Percentiles rank a stretch among this genome's conserved stretches.
These are phyloP conservation scores for Amorphotheca resinae DNA, from an alignment of 495 filamentous ascomycete species.

Conservation along the genomic window DNA sequence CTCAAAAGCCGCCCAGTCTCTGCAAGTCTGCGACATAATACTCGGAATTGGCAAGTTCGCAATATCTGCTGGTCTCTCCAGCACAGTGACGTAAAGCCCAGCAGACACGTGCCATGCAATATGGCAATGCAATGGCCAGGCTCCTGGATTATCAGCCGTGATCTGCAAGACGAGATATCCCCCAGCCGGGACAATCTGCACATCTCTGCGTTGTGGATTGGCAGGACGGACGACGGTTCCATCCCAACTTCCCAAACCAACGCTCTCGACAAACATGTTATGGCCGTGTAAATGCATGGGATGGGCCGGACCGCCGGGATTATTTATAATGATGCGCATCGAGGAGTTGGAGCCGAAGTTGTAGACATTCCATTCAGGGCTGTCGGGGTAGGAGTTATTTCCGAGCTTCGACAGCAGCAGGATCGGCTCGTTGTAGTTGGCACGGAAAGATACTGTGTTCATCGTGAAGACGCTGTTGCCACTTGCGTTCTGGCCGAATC, in stretches of 20 bases:
- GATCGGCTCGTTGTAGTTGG: constrained; percentile 47
- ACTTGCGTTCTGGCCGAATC: constrained; percentile 31
- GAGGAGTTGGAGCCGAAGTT: constrained; percentile 37
- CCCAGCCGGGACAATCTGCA: constrained; percentile 31
- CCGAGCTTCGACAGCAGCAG: constrained; percentile 37
- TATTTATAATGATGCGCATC: constrained; percentile 43
- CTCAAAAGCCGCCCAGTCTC: constrained; percentile 33
- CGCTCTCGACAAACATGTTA: constrained; percentile 40
- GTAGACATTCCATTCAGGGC: constrained; percentile 37
- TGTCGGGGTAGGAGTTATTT: constrained; percentile 31
- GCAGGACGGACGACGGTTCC: constrained; percentile 22
- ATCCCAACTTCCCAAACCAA: constrained; percentile 24
- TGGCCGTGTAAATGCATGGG: constrained; percentile 47
- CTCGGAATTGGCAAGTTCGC: constrained; percentile 25
- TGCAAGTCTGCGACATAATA: constrained; percentile 30
- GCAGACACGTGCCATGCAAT: constrained; percentile 44
- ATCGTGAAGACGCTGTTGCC: constrained; percentile 40
- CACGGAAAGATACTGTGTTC: constrained; percentile 41
- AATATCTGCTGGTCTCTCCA: constrained; percentile 34
- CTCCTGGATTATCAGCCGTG: constrained; percentile 41
- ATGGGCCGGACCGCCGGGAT: constrained; percentile 24
- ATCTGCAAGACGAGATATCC: constrained; percentile 40
- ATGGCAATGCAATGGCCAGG: constrained; percentile 49
- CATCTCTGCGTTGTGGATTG: constrained; percentile 48
- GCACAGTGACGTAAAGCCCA: constrained; percentile 37